Evolutionary conservation across 2,329 filamentous ascomycete species (phyloP).

Genomic region (Laburnicola sp.): DNA sequence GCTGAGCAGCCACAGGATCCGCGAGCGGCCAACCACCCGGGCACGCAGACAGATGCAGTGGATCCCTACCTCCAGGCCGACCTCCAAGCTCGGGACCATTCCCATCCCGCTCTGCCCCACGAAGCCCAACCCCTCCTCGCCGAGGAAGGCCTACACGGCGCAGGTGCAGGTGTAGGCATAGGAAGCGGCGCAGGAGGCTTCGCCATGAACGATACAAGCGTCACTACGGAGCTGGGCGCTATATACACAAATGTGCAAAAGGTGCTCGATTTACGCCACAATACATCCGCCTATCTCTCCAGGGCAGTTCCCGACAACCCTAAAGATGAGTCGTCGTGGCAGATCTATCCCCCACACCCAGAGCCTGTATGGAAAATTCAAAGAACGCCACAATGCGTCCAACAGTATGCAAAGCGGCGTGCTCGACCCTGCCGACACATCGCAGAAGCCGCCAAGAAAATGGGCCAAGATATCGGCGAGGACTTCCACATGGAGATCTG

Average conservation of each 20-base stretch:
- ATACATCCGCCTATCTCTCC: slow-evolving; percentile 83
- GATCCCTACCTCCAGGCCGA: slow-evolving; percentile 52
- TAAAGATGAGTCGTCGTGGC: slow-evolving; percentile 79
- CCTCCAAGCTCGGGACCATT: slow-evolving; percentile 53
- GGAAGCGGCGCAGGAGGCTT: slow-evolving; percentile 65
- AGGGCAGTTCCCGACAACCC: slow-evolving; percentile 83
- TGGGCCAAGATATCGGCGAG: slow-evolving; percentile 85
- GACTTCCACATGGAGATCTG: slow-evolving; percentile 85
- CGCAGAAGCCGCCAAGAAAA: slow-evolving; percentile 65
- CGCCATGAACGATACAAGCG: slow-evolving; percentile 72
- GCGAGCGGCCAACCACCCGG: slow-evolving; percentile 19
- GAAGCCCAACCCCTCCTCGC: slow-evolving; percentile 59
- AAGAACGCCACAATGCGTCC: slow-evolving; percentile 47
- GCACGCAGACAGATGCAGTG: slow-evolving; percentile 15
- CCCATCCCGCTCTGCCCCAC: slow-evolving; percentile 57
- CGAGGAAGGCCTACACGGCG: slow-evolving; percentile 60
- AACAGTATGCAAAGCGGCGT: slow-evolving; percentile 45
- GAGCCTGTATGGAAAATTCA: slow-evolving; percentile 82
- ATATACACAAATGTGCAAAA: slow-evolving; percentile 92
- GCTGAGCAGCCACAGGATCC: slow-evolving; percentile 35
- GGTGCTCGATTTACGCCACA: slow-evolving; percentile 83
- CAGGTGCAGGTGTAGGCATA: slow-evolving; percentile 62
- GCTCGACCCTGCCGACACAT: slow-evolving; percentile 35
- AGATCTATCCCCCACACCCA: slow-evolving; percentile 87
- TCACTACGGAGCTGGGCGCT: slow-evolving; percentile 78